A percentile compares a stretch with the other conserved stretches of the same genome.
Evolutionary conservation across 2,329 filamentous ascomycete genomes (phyloP).

Genomic region (Helminthosporium solani): DNA sequence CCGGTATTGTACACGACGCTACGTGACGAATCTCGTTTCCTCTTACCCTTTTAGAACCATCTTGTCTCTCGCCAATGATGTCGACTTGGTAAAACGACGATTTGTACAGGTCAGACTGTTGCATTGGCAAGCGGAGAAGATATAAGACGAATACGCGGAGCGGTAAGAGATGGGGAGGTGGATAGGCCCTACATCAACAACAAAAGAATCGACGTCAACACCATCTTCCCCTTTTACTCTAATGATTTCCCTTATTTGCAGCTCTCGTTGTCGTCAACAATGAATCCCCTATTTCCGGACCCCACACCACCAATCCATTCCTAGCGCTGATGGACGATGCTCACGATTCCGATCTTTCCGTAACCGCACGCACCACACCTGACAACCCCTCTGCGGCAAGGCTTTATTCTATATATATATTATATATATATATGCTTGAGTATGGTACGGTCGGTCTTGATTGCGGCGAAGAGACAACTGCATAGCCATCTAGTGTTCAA

Average conservation of each 20-base stretch:
- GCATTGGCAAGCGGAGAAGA: constrained; percentile 9
- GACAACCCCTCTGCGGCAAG: not conserved
- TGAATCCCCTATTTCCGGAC: too few species aligned
- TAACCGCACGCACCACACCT: too few species aligned
- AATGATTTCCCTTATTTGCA: too few species aligned
- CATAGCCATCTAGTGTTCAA: not conserved
- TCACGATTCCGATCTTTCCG: too few species aligned
- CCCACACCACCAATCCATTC: too few species aligned
- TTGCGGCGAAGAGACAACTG: too few species aligned
- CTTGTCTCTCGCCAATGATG: not conserved
- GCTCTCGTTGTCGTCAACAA: too few species aligned
- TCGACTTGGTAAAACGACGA: not conserved
- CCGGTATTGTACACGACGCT: not conserved
- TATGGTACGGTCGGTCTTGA: not conserved
- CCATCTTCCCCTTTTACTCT: too few species aligned
- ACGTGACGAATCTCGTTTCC: not conserved
- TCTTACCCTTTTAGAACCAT: not conserved
- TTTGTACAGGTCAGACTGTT: constrained; percentile 6
- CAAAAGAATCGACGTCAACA: too few species aligned
- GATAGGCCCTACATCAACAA: not conserved
- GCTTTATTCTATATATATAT: not conserved
- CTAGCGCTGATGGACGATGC: too few species aligned
- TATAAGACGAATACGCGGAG: constrained; percentile 2
- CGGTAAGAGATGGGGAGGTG: not conserved
- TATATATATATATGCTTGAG: not conserved